Base-by-base conservation (phyloP, 164 flowering plant species). In the Litsea cubeba region DNA sequence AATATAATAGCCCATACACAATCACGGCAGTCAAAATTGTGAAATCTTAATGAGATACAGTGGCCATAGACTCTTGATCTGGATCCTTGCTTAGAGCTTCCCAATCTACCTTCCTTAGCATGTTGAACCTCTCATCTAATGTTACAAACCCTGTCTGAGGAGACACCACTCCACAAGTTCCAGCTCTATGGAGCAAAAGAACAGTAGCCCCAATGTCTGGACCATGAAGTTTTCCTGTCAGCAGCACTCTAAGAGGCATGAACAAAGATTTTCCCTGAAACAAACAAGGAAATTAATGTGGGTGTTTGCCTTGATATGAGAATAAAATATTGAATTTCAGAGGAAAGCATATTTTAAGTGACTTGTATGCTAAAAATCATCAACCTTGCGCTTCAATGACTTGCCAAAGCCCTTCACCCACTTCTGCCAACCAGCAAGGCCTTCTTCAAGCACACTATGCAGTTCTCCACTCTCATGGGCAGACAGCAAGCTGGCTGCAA, bases 221-320 rank as follows among this genome's bases (percentile, higher is more conserved):
- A 24, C 99, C 99, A 75, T 95, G 98, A 22, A 95, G 93, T 79
- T 89, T 93, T 72, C 99, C 99, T 1, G 99, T 93, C 64, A 93
- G 85, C 84, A 93, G 75, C 62, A 93, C 90, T 68, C 98, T 85
- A 18, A 95, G 89, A 6, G 98, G 99, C 98, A 95, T 88, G 87
- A 95, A 93, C 35, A 95, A 91, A 72, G 91, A 88, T 83, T 93
- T 95, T 50, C 99, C 99, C 99, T 93, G 91, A 25, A 35, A 78
- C 25, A 35, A 24, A 24, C 62, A 32, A 14, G 51, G 2, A 74
- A 62, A n/a, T 54, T 40, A 20, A 54, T 54, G 60, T 15, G 60
- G 17, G 2, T 54, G 20, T 54, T 54, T 54, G n/a, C 60, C 60
- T 54, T 14, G 60, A 54, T 54, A 54, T 54, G 60, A 5, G 7